Base-by-base conservation (phyloP, 2,329 filamentous ascomycete species). In the Rutstroemia sydowiana region DNA sequence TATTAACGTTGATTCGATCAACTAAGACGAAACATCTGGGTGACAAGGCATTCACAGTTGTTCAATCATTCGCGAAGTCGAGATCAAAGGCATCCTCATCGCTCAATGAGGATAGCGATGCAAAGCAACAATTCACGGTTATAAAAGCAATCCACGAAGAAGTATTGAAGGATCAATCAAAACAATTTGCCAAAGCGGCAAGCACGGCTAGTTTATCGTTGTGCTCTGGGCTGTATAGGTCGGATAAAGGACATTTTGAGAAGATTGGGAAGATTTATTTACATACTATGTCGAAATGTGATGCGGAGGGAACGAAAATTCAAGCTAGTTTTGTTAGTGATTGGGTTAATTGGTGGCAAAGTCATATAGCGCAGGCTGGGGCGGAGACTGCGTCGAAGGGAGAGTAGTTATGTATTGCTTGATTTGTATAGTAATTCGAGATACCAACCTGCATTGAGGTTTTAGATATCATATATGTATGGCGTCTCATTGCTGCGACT, bases 21-120 rank as follows among this genome's bases (percentile, higher is more conserved):
- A 93, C 88, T 0, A 81, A 77, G 34, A 84, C 83, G 55, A 89
- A 88, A 69, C 78, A 88, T 48, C 78, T 95, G 3, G 79, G 84
- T 1, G 81, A 83, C 51, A 89, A 88, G 64, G 85, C 86, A 0
- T 78, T 78, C 56, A 78, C 78, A n/a, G 78, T 92, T 31, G 75
- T 97, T 37, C 77, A 82, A 55, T 76, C 81, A 53, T 89, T 88
- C 65, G 83, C 85, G 51, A 85, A 85, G 65, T 73, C 80, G 50
- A 58, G 86, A 71, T 88, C 79, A 73, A 75, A 65, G 45, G 71
- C 70, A 62, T 58, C 76, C 70, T 66, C 64, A 70, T 45, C 65
- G 70, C 51, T 61, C 72, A 71, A 59, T 66, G 73, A 60, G 66
- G 70, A 42, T 60, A 71, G 44, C 70, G 74, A 48, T 59, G 71